Conservation (phyloP, 768 basidiomycete species). For the Pleurotus eryngii region DNA sequence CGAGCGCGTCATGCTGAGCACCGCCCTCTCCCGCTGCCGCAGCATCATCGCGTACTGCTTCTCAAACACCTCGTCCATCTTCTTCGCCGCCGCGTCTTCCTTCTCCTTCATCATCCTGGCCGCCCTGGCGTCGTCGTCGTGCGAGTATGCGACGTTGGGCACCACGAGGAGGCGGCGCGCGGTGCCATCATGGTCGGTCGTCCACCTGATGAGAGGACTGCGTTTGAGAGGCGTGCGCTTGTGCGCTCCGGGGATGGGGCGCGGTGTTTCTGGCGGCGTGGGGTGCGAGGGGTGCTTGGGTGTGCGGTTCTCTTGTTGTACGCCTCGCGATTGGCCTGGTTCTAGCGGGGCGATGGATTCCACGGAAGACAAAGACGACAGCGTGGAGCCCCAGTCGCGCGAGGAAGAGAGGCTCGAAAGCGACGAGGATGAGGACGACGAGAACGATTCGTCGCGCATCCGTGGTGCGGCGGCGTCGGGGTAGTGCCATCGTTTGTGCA, state of each 20-base stretch:
- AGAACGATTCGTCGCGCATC: not conserved
- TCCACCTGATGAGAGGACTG: slow-evolving; percentile 3
- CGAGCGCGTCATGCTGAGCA: not conserved
- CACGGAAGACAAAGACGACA: not conserved
- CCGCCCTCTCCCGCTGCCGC: not conserved
- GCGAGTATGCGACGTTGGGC: not conserved
- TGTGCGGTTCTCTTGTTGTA: no score
- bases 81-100: not conserved
- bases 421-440: slow-evolving; percentile 3
- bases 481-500: slow-evolving; percentile 9
- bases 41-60: slow-evolving; percentile 4
- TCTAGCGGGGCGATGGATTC: not conserved
- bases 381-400: not conserved
- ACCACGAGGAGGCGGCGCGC: not conserved
- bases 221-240: not conserved
- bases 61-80: slow-evolving; percentile 3
- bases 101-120: not conserved
- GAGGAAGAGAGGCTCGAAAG: not conserved
- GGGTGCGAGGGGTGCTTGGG: not conserved
- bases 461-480: not conserved
- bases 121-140: not conserved
- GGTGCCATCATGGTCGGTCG: not conserved
- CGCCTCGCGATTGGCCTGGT: no score
- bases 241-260: not conserved
- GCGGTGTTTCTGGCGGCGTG: slow-evolving; percentile 4